A percentile compares a stretch with the other conserved stretches of the same genome.
Conservation (phyloP, 257 asterid species). For the Penstemon davidsonii region DNA sequence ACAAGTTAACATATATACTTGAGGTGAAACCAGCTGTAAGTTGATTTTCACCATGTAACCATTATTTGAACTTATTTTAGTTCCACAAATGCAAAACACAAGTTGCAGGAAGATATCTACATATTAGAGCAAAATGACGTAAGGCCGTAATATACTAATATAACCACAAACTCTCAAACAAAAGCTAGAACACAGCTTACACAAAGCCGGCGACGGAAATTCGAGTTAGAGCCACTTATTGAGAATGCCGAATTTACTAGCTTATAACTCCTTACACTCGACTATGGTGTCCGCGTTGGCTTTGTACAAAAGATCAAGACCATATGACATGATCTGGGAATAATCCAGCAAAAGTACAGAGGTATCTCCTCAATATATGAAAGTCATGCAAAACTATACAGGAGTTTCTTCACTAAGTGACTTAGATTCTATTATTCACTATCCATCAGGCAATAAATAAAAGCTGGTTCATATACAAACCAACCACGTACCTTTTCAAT, state of each 20-base stretch:
- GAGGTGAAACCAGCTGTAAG: not conserved
- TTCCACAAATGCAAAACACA: not conserved
- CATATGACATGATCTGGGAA: not conserved
- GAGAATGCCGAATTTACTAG: not conserved
- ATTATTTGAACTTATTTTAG: not conserved
- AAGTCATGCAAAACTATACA: not conserved
- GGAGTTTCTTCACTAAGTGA: slow-evolving; percentile 9
- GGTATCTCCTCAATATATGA: not conserved
- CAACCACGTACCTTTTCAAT: slow-evolving; percentile 58
- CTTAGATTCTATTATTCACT: not conserved
- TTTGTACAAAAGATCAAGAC: slow-evolving; percentile 12
- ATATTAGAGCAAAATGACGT: not conserved
- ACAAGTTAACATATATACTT: not conserved
- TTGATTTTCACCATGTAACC: not conserved
- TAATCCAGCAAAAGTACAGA: slow-evolving; percentile 7
- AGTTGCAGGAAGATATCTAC: not conserved
- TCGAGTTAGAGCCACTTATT: slow-evolving; percentile 19
- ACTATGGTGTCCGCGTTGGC: too few species aligned
- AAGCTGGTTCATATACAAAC: not conserved
- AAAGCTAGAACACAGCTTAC: not conserved
- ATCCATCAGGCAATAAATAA: slow-evolving; percentile 4
- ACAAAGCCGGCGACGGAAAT: not conserved
- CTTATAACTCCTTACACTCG: too few species aligned
- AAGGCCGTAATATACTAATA: not conserved
- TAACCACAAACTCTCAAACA: not conserved